These are phyloP conservation scores for Aspergillus cavernicola DNA, from an alignment of 495 filamentous ascomycete species.

Conservation along the genomic window DNA sequence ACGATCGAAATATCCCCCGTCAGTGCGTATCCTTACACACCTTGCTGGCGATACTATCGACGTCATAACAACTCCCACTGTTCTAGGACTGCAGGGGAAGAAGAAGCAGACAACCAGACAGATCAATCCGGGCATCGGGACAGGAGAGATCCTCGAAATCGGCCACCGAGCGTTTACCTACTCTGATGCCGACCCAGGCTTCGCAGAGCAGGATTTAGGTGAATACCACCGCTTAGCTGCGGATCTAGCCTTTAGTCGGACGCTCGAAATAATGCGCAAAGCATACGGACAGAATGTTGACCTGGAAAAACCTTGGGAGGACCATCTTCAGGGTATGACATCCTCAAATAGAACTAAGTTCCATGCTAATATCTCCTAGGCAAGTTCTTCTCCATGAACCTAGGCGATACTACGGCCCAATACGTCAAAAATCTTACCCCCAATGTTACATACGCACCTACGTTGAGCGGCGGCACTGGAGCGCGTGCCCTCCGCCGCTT, in stretches of 20 bases:
- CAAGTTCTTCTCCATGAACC: constrained; percentile 46
- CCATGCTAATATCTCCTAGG: constrained; percentile 14
- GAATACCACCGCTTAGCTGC: constrained; percentile 52
- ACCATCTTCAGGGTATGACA: constrained; percentile 52
- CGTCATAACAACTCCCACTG: constrained; percentile 42
- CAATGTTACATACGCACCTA: constrained; percentile 53
- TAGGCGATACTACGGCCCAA: constrained; percentile 48
- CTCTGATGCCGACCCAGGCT: constrained; percentile 47
- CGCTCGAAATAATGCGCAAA: constrained; percentile 45
- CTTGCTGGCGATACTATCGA: constrained; percentile 48
- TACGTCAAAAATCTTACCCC: constrained; percentile 49
- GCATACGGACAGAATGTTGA: constrained; percentile 59
- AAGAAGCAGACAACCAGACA: constrained; percentile 42
- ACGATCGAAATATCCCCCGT: constrained; percentile 43
- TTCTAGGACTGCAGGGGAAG: constrained; percentile 65
- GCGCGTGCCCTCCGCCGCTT: constrained; percentile 61
- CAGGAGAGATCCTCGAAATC: constrained; percentile 42
- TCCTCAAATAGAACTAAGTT: too few species aligned
- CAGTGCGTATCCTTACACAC: constrained; percentile 50
- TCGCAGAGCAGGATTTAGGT: constrained; percentile 53
- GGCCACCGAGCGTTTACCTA: constrained; percentile 47
- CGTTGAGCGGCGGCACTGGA: constrained; percentile 72
- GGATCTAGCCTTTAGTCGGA: constrained; percentile 53
- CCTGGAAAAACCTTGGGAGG: constrained; percentile 56
- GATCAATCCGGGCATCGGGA: constrained; percentile 52